A percentile compares a stretch with the other conserved stretches of the same genome.
Evolutionary conservation across 257 asterid species (phyloP).

Genomic region (Jasminum sambac): DNA sequence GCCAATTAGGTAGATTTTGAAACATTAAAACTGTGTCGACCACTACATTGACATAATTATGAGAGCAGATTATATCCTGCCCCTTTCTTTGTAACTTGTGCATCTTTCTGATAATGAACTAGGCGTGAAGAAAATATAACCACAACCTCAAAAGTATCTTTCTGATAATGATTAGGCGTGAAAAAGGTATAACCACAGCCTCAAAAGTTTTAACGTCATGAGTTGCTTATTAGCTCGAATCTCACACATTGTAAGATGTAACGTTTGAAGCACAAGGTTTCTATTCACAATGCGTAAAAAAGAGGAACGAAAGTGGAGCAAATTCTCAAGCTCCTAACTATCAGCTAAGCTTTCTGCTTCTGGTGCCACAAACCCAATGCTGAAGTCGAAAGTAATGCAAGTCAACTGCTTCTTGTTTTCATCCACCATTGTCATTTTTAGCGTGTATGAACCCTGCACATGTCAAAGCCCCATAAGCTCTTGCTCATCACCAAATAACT

Average conservation of each 20-base stretch:
- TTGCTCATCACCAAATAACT: background rate
- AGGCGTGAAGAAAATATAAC: background rate
- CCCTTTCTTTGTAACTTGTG: too few relatives aligned
- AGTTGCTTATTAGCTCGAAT: background rate
- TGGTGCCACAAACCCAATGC: constrained; percentile 46
- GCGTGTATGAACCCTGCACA: constrained; percentile 69
- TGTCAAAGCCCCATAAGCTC: background rate
- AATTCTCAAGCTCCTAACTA: constrained; percentile 25
- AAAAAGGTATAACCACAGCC: background rate
- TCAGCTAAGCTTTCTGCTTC: constrained; percentile 51
- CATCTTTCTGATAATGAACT: too few relatives aligned
- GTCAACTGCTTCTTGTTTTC: constrained; percentile 47
- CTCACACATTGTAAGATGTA: background rate
- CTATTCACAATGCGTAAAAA: constrained; percentile 25
- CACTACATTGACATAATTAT: too few relatives aligned
- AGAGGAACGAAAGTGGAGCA: background rate
- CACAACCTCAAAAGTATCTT: background rate
- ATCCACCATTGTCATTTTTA: constrained; percentile 60
- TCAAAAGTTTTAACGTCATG: background rate
- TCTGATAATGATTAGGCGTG: background rate
- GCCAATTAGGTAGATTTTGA: too few relatives aligned
- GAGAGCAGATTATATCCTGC: too few relatives aligned
- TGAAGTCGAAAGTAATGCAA: constrained; percentile 72
- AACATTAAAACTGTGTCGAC: too few relatives aligned
- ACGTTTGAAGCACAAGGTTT: background rate